Base-by-base conservation (phyloP, 495 filamentous ascomycete genomes). In the Aeminium ludgeri region DNA sequence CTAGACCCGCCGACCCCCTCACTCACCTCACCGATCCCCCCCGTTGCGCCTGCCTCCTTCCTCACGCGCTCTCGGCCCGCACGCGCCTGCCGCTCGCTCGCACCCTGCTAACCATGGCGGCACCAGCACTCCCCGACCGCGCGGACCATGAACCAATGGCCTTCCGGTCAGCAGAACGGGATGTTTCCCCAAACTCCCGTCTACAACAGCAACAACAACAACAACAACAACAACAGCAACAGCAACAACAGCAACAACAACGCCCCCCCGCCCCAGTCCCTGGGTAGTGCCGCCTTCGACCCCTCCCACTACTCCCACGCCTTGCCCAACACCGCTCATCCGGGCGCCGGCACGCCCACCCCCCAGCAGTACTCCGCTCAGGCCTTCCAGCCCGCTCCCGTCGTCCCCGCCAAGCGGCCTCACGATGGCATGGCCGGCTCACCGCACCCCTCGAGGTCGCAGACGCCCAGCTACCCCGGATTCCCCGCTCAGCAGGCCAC, bases 401-500 rank as follows among this genome's bases (percentile, higher is more conserved):
- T 92, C 56, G 73, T 93, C 43, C 86, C 86, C 40, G 82, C 86
- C 3, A 94, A 94, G 58, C 72, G 86, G 51, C 72, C 81, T 28
- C 72, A 86, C 42, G 86, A 94, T 61, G 81, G 74, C 44, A 70
- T 89, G 48, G 73, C 71, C 40, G 76, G 80, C 63, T 93, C 86
- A 23, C 86, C 86, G 41, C 44, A 51, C 5, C 15, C 16, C 27
- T 93, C 87, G 59, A 84, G 86, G 59, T 86, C 87, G 49, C 86
- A 93, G 51, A 96, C 87, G 20, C 87, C 87, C 79, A 82, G 51
- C 80, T 91, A 49, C 63, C 72, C 50, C 60, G 68, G 37, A 12
- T 76, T 65, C 66, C 71, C 46, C 66, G 80, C 52, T 74, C 74
- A 50, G 69, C 69, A 66, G 67, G 53, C 50, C 72, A 50, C 52